Percentiles rank a stretch among this genome's conserved stretches.
phyloP scores from a whole-genome alignment of 2,329 filamentous ascomycete species.

The Mycosphaerelloides madeirae region DNA sequence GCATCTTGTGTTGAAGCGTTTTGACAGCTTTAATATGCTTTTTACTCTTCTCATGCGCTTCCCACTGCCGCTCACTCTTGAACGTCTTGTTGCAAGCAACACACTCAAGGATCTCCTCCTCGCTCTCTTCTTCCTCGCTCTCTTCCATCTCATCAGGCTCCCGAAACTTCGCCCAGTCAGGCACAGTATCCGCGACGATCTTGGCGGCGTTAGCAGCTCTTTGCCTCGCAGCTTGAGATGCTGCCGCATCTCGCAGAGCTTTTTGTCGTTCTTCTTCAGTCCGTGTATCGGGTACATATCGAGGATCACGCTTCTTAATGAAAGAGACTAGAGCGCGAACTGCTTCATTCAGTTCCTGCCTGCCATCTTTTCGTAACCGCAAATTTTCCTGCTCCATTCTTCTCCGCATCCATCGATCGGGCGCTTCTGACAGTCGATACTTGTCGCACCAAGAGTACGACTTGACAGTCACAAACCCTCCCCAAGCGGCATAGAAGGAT shows the following conservation, averaged over 20 bases:
- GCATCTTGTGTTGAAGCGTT: conserved; percentile 76
- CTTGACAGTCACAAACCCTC: conserved; percentile 76
- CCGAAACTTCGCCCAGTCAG: conserved; percentile 68
- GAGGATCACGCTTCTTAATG: conserved; percentile 83
- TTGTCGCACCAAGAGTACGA: conserved; percentile 85
- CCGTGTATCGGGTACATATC: conserved; percentile 72
- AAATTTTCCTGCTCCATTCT: conserved; percentile 95
- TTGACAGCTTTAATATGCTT: conserved; percentile 88
- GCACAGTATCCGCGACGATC: conserved; percentile 58
- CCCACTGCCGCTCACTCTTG: conserved; percentile 86
- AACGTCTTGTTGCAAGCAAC: conserved; percentile 63
- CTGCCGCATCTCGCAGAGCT: conserved; percentile 68
- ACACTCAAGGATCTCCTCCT: conserved; percentile 55
- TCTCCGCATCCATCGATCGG: conserved; percentile 75
- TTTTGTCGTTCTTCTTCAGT: conserved; percentile 77
- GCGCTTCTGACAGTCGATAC: conserved; percentile 77
- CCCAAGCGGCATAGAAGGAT: conserved; percentile 77
- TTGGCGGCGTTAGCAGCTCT: conserved; percentile 76
- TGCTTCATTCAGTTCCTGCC: conserved; percentile 86
- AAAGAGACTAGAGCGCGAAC: conserved; percentile 83
- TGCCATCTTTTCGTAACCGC: conserved; percentile 72
- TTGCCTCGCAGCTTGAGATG: conserved; percentile 77
- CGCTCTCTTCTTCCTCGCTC: conserved; percentile 45
- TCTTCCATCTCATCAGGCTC: conserved; percentile 51
- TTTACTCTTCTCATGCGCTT: conserved; percentile 92